phyloP scores from a whole-genome alignment of 768 basidiomycete genomes.

The Boletus reticulatus region DNA sequence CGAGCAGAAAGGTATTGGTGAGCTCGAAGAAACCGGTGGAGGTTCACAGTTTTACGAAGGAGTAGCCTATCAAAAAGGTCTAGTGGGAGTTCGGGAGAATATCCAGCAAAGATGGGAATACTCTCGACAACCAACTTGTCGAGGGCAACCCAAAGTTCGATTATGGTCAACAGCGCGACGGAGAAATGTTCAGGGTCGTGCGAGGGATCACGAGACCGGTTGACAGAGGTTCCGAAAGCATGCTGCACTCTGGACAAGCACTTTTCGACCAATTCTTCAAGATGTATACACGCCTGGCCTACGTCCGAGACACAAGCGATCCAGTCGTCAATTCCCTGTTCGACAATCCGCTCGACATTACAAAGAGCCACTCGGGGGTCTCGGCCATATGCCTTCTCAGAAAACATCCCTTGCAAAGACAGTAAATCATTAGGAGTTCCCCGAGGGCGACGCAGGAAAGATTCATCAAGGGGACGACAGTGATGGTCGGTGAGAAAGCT shows the following conservation, averaged over 20 bases:
- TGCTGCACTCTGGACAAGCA: background rate
- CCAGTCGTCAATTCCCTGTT: background rate
- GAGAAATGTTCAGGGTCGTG: too few species aligned
- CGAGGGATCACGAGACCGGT: too few species aligned
- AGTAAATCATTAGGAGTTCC: background rate
- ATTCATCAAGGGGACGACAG: background rate
- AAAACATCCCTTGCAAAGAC: background rate
- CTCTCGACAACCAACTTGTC: too few species aligned
- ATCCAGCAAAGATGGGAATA: too few species aligned
- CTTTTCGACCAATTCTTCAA: background rate
- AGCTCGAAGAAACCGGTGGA: background rate
- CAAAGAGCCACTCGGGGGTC: background rate
- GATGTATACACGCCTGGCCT: background rate
- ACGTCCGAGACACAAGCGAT: background rate
- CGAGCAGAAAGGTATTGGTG: background rate
- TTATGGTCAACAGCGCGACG: too few species aligned
- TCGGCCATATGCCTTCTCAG: background rate
- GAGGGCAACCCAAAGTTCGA: too few species aligned
- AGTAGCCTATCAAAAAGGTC: background rate
- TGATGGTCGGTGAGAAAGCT: too few species aligned
- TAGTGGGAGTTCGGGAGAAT: too few species aligned
- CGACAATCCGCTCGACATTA: background rate
- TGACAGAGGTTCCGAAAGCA: too few species aligned
- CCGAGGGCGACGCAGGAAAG: background rate
- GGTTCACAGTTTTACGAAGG: background rate